These are phyloP conservation scores for Penicillium sp. DNA, from an alignment of 2,329 filamentous ascomycete genomes.

Conservation along the genomic window DNA sequence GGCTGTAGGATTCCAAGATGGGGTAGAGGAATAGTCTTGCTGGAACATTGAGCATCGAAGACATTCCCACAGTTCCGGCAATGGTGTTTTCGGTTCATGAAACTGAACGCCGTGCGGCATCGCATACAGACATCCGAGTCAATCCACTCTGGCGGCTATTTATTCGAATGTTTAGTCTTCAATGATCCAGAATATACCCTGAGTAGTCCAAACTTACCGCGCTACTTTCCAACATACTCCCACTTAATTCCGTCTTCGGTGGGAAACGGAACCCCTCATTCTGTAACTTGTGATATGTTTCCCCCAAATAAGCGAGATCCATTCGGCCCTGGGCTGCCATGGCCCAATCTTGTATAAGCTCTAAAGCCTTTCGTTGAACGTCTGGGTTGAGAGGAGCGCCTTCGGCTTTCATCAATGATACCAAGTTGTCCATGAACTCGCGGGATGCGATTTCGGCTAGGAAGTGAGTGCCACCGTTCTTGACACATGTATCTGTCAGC, in stretches of 20 bases:
- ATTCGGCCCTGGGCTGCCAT: slow-evolving; percentile 82
- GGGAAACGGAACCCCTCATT: slow-evolving; percentile 88
- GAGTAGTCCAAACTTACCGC: slow-evolving; percentile 65
- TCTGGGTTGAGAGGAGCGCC: slow-evolving; percentile 78
- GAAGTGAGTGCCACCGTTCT: slow-evolving; percentile 96
- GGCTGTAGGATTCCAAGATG: slow-evolving; percentile 90
- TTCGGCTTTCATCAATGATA: slow-evolving; percentile 83
- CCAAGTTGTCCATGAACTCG: slow-evolving; percentile 97
- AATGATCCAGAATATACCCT: not conserved
- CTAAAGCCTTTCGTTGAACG: slow-evolving; percentile 87
- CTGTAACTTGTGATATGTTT: slow-evolving; percentile 82
- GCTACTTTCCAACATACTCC: slow-evolving; percentile 96
- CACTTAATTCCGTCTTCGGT: slow-evolving; percentile 82
- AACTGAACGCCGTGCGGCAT: slow-evolving; percentile 91
- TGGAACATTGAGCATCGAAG: slow-evolving; percentile 93
- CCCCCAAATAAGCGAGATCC: slow-evolving; percentile 82
- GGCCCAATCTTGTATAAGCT: slow-evolving; percentile 92
- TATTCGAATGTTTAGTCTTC: slow-evolving; percentile 17
- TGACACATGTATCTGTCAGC: slow-evolving; percentile 98
- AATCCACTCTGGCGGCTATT: slow-evolving; percentile 89
- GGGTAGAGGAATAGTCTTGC: slow-evolving; percentile 83
- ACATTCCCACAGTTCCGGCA: slow-evolving; percentile 98
- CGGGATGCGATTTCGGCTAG: slow-evolving; percentile 92
- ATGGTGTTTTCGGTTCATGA: slow-evolving; percentile 98
- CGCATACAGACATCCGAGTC: slow-evolving; percentile 99